Conservation (phyloP, 345 rosid species). For the Camelina neglecta region DNA sequence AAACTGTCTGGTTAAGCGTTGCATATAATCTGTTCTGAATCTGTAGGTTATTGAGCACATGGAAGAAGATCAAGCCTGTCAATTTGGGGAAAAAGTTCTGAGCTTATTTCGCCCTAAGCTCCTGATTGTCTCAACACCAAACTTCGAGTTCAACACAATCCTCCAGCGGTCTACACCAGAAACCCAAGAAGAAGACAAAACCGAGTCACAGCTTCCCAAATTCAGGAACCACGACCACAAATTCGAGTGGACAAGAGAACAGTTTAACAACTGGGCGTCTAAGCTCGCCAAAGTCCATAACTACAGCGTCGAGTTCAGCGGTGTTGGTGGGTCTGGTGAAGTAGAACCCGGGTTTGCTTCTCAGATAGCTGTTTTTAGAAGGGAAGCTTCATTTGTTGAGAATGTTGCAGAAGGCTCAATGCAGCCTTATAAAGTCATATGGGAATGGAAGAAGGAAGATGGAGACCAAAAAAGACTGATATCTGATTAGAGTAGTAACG, state of each 20-base stretch:
- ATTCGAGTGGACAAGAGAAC: slow-evolving; percentile 96
- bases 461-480: not conserved
- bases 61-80: slow-evolving; percentile 84
- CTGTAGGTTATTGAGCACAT: slow-evolving; percentile 92
- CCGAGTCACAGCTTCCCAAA: slow-evolving; percentile 52
- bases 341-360: slow-evolving; percentile 88
- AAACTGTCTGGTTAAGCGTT: not conserved
- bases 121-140: slow-evolving; percentile 90
- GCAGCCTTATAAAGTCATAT: slow-evolving; percentile 57
- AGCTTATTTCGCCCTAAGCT: slow-evolving; percentile 66
- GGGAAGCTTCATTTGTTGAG: slow-evolving; percentile 23
- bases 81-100: slow-evolving; percentile 71
- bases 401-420: slow-evolving; percentile 5
- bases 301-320: slow-evolving; percentile 80
- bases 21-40: not conserved
- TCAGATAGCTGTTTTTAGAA: slow-evolving; percentile 80
- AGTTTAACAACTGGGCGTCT: slow-evolving; percentile 76
- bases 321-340: slow-evolving; percentile 83
- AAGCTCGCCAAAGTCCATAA: slow-evolving; percentile 59
- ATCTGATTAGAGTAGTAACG: not conserved
- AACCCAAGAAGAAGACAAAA: slow-evolving; percentile 66
- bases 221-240: slow-evolving; percentile 98
- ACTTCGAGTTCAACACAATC: slow-evolving; percentile 84
- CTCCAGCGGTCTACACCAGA: slow-evolving; percentile 59
- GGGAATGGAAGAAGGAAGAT: slow-evolving; percentile 70